These are phyloP conservation scores for Homolaphlyctis polyrhiza DNA, from an alignment of 371 early-diverging fungal genomes.

Conservation along the genomic window DNA sequence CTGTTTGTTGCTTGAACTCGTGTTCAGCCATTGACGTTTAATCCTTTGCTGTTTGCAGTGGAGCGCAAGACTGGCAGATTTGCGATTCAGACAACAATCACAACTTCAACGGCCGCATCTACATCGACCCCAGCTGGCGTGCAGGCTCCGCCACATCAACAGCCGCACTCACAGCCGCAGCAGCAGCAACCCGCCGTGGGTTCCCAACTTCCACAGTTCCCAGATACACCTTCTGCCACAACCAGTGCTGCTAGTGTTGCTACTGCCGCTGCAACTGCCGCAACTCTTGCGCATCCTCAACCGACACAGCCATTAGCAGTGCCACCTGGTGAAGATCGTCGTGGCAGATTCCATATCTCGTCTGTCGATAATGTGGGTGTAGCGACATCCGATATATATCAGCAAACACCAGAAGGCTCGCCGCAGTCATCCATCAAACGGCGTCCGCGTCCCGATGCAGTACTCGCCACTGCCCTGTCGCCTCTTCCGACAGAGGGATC, in stretches of 20 bases:
- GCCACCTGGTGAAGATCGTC: not conserved
- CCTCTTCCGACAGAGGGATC: not conserved
- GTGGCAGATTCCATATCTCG: slow-evolving; percentile 5
- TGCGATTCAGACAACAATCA: slow-evolving; percentile 18
- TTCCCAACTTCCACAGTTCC: not conserved
- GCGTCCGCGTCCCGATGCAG: not conserved
- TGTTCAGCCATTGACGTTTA: not conserved
- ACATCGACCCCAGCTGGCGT: not conserved
- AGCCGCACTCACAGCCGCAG: not conserved
- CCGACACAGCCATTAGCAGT: not conserved
- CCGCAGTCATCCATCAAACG: not conserved
- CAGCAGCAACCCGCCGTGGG: not conserved
- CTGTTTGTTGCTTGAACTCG: not conserved
- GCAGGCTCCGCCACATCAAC: no score
- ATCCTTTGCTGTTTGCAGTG: not conserved
- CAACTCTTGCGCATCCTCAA: not conserved
- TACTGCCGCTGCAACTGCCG: not conserved
- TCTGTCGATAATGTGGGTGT: not conserved
- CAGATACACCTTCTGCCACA: not conserved
- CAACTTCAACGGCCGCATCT: not conserved
- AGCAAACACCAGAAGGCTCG: not conserved
- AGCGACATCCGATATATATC: not conserved
- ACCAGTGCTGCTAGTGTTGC: not conserved
- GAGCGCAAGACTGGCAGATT: slow-evolving; percentile 27
- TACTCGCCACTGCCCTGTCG: not conserved